phyloP scores from a whole-genome alignment of 2,329 filamentous ascomycete species.

The Zalaria obscura region DNA sequence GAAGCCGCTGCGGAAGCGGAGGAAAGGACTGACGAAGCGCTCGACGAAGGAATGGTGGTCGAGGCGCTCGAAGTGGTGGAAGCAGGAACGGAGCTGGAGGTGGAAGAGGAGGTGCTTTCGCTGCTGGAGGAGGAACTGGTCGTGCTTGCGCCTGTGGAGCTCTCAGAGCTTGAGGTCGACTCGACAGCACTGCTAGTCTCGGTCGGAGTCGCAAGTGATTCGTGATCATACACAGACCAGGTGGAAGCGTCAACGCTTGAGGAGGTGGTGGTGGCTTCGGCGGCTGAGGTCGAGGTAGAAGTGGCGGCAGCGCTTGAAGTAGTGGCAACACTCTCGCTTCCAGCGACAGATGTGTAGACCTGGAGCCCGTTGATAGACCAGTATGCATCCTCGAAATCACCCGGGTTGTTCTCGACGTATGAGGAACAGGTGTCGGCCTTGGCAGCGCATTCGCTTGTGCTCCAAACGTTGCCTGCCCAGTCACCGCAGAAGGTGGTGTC shows the following conservation, averaged over 20 bases:
- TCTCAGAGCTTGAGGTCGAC: neutral
- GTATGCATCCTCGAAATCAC: slow-evolving; percentile 23
- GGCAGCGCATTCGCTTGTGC: slow-evolving; percentile 26
- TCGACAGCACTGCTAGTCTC: slow-evolving; percentile 3
- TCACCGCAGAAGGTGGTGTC: slow-evolving; percentile 25
- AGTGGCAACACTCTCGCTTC: slow-evolving; percentile 2
- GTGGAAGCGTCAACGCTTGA: no score
- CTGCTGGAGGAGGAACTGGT: neutral
- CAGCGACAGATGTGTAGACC: slow-evolving; percentile 16
- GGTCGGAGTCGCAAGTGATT: neutral
- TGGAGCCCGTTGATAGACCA: slow-evolving; percentile 26
- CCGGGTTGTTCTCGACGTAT: slow-evolving; percentile 19
- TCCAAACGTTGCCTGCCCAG: slow-evolving; percentile 21
- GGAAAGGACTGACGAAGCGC: neutral
- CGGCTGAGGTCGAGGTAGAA: neutral
- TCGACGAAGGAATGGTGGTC: neutral
- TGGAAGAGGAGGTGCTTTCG: neutral
- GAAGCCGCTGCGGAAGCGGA: neutral
- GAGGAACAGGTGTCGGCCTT: slow-evolving; percentile 14
- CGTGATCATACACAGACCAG: no score
- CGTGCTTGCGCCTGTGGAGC: neutral
- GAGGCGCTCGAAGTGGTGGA: neutral
- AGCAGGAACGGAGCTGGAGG: slow-evolving; percentile 1
- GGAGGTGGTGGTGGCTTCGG: no score
- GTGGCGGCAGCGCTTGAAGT: slow-evolving; percentile 1